Conservation (phyloP, 169 alveolate species). For the Plasmodium inui region DNA sequence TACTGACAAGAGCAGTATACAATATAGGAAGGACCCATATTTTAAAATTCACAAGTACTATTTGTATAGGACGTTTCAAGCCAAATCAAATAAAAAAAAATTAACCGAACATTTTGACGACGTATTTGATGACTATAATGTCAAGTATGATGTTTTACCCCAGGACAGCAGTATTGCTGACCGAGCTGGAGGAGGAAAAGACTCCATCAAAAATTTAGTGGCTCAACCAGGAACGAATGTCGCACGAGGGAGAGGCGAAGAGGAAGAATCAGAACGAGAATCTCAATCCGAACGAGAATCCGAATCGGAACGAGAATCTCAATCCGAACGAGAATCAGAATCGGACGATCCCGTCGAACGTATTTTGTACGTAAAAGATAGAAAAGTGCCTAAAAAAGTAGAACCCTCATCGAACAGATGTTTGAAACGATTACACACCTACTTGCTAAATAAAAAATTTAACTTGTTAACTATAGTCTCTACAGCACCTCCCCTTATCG, state of each 20-base stretch:
- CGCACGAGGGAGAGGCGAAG: neutral
- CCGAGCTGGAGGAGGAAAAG: neutral
- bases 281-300: too few relatives aligned
- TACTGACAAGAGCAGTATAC: constrained; percentile 24
- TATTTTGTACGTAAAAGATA: neutral
- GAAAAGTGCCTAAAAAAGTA: neutral
- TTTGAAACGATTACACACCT: constrained; percentile 42
- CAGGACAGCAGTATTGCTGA: neutral
- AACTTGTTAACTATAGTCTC: constrained; percentile 8
- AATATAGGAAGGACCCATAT: constrained; percentile 37
- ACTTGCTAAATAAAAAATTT: constrained; percentile 46
- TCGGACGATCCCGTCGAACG: neutral
- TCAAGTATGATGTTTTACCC: constrained; percentile 2
- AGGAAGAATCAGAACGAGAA: neutral
- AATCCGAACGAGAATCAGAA: neutral
- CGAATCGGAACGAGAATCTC: neutral
- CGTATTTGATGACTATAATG: constrained; percentile 24
- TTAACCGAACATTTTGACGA: constrained; percentile 35
- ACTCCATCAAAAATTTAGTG: neutral
- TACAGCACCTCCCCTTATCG: constrained; percentile 58
- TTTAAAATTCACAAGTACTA: constrained; percentile 10
- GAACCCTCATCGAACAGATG: neutral
- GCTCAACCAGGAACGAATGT: neutral
- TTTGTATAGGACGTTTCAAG: constrained; percentile 27
- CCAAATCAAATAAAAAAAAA: neutral